Evolutionary conservation across 148 eudicot species (phyloP).

Genomic region (Chenopodium quinoa): DNA sequence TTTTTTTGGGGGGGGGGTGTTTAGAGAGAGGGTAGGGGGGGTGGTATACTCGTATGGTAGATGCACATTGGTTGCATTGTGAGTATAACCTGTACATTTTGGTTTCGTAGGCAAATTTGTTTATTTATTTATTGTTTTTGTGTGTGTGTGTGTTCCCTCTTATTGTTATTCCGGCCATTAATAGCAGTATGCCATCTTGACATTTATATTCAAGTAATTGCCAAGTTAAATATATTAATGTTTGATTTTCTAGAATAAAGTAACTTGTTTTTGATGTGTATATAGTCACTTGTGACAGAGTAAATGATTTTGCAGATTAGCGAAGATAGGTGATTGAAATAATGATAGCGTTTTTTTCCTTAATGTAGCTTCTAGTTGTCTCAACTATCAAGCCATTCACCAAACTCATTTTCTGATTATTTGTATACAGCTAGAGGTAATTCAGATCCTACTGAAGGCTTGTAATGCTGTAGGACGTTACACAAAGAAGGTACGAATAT

Average conservation of each 20-base stretch:
- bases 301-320: neutral
- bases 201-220: neutral
- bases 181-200: neutral
- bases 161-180: too few species aligned
- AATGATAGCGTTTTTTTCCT: neutral
- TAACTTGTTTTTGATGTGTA: neutral
- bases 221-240: neutral
- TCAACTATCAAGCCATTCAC: too few species aligned
- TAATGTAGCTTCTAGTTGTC: too few species aligned
- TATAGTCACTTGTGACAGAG: neutral
- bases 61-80: neutral
- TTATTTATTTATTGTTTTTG: too few species aligned
- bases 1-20: too few species aligned
- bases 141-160: too few species aligned
- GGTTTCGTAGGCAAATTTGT: too few species aligned
- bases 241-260: neutral
- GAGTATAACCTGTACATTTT: neutral
- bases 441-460: constrained; percentile 70
- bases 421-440: constrained; percentile 62
- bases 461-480: constrained; percentile 52
- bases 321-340: neutral
- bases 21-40: too few species aligned
- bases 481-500: constrained; percentile 47
- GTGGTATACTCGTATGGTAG: neutral
- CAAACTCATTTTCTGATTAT: constrained; percentile 14